Conservation (phyloP, 108 stramenopile genomes). For the Epipyxis sp. region DNA sequence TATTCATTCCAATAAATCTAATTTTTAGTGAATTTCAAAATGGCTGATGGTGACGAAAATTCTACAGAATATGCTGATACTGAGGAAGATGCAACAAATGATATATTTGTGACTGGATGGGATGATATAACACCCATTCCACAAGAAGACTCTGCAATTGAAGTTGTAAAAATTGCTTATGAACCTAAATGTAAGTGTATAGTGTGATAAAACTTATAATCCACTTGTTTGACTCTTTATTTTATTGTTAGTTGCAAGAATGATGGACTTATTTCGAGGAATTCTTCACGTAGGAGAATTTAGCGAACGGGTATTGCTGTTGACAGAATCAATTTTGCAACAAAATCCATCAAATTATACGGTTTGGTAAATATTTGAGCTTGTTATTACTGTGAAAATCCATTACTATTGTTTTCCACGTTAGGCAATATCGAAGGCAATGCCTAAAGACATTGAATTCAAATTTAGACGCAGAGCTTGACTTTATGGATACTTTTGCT, state of each 20-base stretch:
- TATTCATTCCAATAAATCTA: neutral
- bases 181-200: slow-evolving; percentile 60
- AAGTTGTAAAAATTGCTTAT: slow-evolving; percentile 86
- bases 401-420: neutral
- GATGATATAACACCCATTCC: slow-evolving; percentile 74
- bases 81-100: neutral
- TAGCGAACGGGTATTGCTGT: slow-evolving; percentile 65
- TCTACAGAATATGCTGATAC: neutral
- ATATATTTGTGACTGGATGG: slow-evolving; percentile 26
- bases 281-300: slow-evolving; percentile 63
- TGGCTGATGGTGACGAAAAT: no score
- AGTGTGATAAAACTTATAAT: neutral
- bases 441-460: slow-evolving; percentile 37
- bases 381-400: neutral
- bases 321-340: slow-evolving; percentile 73
- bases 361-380: slow-evolving; percentile 62
- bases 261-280: slow-evolving; percentile 81
- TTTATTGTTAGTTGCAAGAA: slow-evolving; percentile 34
- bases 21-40: neutral
- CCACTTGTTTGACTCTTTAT: neutral
- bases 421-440: slow-evolving; percentile 29
- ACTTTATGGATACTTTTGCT: slow-evolving; percentile 58
- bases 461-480: slow-evolving; percentile 40
- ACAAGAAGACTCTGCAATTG: slow-evolving; percentile 78
- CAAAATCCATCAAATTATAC: slow-evolving; percentile 95